Evolutionary conservation across 176 grass and related monocot genomes (phyloP).

Genomic region (Avena insularis): DNA sequence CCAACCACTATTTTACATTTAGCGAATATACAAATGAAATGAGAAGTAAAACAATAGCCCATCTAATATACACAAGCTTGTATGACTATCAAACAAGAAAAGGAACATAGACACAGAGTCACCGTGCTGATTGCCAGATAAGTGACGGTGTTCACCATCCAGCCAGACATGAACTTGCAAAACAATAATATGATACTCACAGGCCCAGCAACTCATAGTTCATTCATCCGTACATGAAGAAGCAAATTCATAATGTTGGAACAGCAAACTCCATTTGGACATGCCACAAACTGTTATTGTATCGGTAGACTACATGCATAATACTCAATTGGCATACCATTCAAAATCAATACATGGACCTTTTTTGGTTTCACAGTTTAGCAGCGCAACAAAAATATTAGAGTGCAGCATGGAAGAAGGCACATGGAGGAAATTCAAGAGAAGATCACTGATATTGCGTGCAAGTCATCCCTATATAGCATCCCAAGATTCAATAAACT

Average conservation of each 20-base stretch:
- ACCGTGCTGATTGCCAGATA: conserved; percentile 21
- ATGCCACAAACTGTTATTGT: background rate
- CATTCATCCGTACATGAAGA: background rate
- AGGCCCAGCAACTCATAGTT: background rate
- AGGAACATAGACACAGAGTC: conserved; percentile 26
- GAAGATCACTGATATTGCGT: background rate
- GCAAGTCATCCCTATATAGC: conserved; percentile 11
- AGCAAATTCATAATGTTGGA: background rate
- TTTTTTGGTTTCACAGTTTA: conserved; percentile 22
- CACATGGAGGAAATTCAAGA: conserved; percentile 7
- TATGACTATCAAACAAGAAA: conserved; percentile 31
- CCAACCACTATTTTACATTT: background rate
- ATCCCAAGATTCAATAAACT: conserved; percentile 4
- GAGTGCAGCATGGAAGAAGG: background rate
- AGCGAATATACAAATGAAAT: conserved; percentile 8
- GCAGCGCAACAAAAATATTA: background rate
- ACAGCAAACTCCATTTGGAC: conserved; percentile 18
- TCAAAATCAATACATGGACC: background rate
- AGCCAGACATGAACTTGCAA: conserved; percentile 6
- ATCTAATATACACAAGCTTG: background rate
- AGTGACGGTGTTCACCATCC: conserved; percentile 16
- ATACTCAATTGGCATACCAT: background rate
- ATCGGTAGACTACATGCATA: background rate
- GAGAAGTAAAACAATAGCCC: background rate
- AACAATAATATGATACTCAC: background rate